Conservation (phyloP, 805 yeast species). For the Monosporozyma yasuniensis region DNA sequence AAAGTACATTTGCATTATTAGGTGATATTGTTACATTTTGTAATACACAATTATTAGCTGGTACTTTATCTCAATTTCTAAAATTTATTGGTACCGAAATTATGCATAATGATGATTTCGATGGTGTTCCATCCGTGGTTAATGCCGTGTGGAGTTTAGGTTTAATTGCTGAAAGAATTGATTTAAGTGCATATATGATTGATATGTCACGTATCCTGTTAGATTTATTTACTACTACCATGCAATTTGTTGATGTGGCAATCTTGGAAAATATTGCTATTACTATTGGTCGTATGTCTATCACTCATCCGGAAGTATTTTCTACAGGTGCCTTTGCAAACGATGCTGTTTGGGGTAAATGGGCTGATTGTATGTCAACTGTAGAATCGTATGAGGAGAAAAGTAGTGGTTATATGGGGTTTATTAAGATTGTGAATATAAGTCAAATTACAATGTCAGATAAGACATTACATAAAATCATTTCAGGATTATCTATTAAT, state of each 20-base stretch:
- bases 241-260: conserved; percentile 28
- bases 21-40: conserved; percentile 77
- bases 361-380: conserved; percentile 63
- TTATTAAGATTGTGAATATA: conserved; percentile 52
- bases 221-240: conserved; percentile 23
- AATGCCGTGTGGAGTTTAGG: conserved; percentile 95
- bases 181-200: conserved; percentile 23
- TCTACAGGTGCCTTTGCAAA: conserved; percentile 36
- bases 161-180: conserved; percentile 58
- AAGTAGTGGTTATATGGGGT: conserved; percentile 77
- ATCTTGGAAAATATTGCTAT: conserved; percentile 83
- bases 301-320: conserved; percentile 48
- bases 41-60: conserved; percentile 32
- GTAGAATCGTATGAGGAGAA: conserved; percentile 80
- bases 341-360: conserved; percentile 41
- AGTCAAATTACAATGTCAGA: conserved; percentile 15
- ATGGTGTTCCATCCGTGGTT: conserved; percentile 27
- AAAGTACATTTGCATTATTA: conserved; percentile 77
- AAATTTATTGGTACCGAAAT: conserved; percentile 64
- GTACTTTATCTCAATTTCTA: conserved; percentile 37
- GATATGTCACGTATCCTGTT: conserved; percentile 24
- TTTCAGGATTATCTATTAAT: conserved; percentile 22
- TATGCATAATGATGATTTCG: conserved; percentile 33
- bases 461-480: conserved; percentile 18
- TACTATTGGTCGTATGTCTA: conserved; percentile 79